Base-by-base conservation (phyloP, 768 basidiomycete genomes). In the Megacollybia marginata region DNA sequence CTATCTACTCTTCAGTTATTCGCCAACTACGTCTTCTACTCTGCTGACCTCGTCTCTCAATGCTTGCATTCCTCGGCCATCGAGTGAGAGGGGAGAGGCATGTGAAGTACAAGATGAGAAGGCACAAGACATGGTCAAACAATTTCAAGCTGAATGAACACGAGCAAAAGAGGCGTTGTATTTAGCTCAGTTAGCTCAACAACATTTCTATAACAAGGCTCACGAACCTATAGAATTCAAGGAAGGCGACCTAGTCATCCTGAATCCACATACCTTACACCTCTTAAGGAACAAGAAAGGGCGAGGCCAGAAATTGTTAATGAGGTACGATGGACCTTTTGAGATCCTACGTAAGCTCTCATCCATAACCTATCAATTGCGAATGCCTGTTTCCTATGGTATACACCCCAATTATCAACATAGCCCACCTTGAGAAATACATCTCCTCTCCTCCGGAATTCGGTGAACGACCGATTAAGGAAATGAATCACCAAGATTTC, bases 321-420 rank as follows among this genome's bases (percentile, higher is more conserved):
- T 51, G 42, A 49, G 49, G 33, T 58, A 55, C 43, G 55, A 57
- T 19, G 57, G 61, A 1, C 61, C 62, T 4, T 62, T 57, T 42
- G 57, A 59, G 48, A 52, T 64, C 8, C 9, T 47, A 1, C 38
- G 57, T 23, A 60, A 60, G 38, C 28, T 64, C 0, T 55, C 56
- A 18, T 40, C 53, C 0, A 50, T 55, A 5, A 55, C 58, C 9
- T 65, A 65, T 47, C 54, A 52, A 4, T 42, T 65, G 1, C 46
- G 59, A 11, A 33, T 65, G 16, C 63, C 62, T 1, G 46, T 50
- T 1, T 52, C 53, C 2, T 56, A 57, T 45, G 34, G 46, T 2
- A 62, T 60, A 4, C 62, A 62, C n/a, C 44, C 56, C 56, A 9
- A 57, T 64, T 12, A n/a, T 64, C 1, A 63, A 61, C 43, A 59